phyloP scores from a whole-genome alignment of 495 filamentous ascomycete genomes.

The Beverwykella pulmonaria region DNA sequence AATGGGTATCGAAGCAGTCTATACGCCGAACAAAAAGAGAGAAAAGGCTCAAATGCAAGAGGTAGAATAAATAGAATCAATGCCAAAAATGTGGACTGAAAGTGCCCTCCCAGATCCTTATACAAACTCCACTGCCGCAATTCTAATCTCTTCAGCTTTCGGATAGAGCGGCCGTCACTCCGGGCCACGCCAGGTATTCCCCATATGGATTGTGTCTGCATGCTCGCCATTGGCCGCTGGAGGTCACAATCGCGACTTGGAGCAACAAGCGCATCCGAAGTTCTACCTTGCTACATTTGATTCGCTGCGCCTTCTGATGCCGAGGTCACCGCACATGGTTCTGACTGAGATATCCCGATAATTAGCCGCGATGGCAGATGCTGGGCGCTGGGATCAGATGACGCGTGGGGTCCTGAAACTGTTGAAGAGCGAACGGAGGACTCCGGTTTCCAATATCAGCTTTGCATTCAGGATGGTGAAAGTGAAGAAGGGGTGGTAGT shows the following conservation, averaged over 20 bases:
- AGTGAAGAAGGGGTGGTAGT: not conserved
- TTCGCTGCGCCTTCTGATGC: not conserved
- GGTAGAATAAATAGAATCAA: no score
- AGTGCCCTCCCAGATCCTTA: not conserved
- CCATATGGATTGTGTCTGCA: not conserved
- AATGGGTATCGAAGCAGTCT: no score
- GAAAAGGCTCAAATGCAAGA: not conserved
- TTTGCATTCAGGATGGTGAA: not conserved
- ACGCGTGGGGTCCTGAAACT: not conserved
- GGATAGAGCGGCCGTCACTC: not conserved
- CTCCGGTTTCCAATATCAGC: not conserved
- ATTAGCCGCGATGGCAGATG: not conserved
- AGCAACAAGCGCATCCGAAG: slow-evolving; percentile 15
- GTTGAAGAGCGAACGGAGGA: not conserved
- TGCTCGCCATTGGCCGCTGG: not conserved
- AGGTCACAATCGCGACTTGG: not conserved
- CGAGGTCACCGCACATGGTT: not conserved
- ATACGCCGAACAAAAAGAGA: not conserved
- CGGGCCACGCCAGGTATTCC: not conserved
- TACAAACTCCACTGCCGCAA: not conserved
- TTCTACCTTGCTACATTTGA: not conserved
- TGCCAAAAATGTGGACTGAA: no score
- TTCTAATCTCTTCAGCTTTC: not conserved
- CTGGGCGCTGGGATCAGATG: not conserved
- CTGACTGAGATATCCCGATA: not conserved